A percentile compares a stretch with the other conserved stretches of the same genome.
phyloP scores from a whole-genome alignment of 441 rosid genomes.

The Erodium chrysanthum region DNA sequence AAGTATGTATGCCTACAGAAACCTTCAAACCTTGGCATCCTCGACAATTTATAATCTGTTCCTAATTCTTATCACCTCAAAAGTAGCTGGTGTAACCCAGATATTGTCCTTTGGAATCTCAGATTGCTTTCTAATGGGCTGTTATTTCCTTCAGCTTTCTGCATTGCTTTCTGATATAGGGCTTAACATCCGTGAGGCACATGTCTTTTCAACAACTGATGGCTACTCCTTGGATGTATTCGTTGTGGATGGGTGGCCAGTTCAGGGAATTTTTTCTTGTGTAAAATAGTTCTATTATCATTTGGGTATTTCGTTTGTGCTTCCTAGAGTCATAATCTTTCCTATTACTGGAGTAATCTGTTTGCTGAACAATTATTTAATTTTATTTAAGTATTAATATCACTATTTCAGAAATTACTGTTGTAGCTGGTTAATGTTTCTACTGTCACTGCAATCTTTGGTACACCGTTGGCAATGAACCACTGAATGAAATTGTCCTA shows the following conservation, averaged over 20 bases:
- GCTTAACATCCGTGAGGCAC: conserved; percentile 76
- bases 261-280: conserved; percentile 35
- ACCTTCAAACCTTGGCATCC: no score
- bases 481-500: neutral
- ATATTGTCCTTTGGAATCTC: neutral
- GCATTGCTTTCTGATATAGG: conserved; percentile 69
- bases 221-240: conserved; percentile 76
- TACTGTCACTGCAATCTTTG: neutral
- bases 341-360: neutral
- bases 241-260: conserved; percentile 76
- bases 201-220: conserved; percentile 66
- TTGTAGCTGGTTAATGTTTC: neutral
- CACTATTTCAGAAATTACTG: neutral
- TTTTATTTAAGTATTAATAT: neutral
- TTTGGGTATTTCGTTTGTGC: conserved; percentile 1
- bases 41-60: neutral
- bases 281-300: conserved; percentile 4
- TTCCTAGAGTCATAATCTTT: neutral
- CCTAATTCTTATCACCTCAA: neutral
- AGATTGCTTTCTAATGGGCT: neutral
- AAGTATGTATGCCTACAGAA: neutral
- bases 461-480: neutral
- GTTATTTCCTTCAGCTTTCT: conserved; percentile 48
- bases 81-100: neutral
- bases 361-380: neutral